A percentile compares a stretch with the other conserved stretches of the same genome.
phyloP scores from a whole-genome alignment of 2,329 filamentous ascomycete species.

The Sporothrix pseudoabietina region DNA sequence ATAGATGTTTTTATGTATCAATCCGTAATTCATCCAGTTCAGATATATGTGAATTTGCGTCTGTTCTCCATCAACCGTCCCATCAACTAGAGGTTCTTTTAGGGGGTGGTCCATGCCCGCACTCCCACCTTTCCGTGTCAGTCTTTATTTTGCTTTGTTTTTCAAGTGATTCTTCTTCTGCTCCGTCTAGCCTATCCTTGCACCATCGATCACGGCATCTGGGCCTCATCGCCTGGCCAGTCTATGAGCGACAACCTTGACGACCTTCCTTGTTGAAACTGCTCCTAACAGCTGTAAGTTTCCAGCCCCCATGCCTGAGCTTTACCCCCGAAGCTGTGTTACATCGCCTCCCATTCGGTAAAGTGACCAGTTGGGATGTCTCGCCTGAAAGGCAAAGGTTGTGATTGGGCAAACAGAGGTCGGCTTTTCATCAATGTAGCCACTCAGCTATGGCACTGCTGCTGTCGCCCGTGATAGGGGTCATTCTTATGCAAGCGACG shows the following conservation, averaged over 20 bases:
- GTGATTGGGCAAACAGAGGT: neutral
- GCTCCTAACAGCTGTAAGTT: neutral
- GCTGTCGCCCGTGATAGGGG: neutral
- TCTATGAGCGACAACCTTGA: neutral
- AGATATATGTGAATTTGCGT: neutral
- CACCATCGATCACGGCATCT: constrained; percentile 27
- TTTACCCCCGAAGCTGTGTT: neutral
- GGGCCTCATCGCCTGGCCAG: neutral
- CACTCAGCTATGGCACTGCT: neutral
- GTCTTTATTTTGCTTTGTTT: neutral
- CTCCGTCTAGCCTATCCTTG: neutral
- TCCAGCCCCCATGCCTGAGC: neutral
- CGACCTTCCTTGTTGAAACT: constrained; percentile 27
- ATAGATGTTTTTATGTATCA: too few species aligned
- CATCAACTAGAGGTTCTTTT: neutral
- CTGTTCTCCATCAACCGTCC: neutral
- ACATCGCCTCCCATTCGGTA: constrained; percentile 12
- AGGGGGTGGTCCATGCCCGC: neutral
- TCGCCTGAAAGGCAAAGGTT: constrained; percentile 12
- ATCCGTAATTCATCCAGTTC: too few species aligned
- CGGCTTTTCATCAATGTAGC: neutral
- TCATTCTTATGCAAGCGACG: neutral
- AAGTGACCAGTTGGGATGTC: neutral
- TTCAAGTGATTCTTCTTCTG: neutral
- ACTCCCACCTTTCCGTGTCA: neutral